Evolutionary conservation across 495 filamentous ascomycete species (phyloP).

Genomic region (Thermochaetoides thermophila): DNA sequence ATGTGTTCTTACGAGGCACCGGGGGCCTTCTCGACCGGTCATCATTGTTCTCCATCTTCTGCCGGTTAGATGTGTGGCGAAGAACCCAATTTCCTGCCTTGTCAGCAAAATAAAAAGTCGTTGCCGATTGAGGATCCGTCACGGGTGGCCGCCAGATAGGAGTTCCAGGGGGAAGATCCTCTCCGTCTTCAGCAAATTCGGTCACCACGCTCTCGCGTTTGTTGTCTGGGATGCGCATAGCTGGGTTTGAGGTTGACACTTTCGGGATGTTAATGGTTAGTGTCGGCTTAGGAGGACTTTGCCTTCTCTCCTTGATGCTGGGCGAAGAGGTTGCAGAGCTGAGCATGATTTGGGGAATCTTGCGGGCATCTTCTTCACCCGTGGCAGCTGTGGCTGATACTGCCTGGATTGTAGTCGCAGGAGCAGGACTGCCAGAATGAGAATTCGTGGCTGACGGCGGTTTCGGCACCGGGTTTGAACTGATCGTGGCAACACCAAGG

Average conservation of each 20-base stretch:
- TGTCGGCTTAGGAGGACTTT: slow-evolving; percentile 16
- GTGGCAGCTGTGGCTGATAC: neutral
- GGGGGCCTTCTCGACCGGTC: slow-evolving; percentile 5
- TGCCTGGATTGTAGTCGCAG: neutral
- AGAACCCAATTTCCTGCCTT: slow-evolving; percentile 33
- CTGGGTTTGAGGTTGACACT: slow-evolving; percentile 1
- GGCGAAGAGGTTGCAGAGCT: slow-evolving; percentile 7
- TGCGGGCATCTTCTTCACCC: neutral
- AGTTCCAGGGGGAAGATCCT: slow-evolving; percentile 16
- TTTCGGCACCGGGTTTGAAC: neutral
- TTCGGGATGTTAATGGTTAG: slow-evolving; percentile 21
- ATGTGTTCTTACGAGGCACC: too few species aligned
- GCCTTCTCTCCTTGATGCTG: too few species aligned
- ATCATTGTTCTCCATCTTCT: too few species aligned
- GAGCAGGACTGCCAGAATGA: neutral
- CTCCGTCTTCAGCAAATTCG: slow-evolving; percentile 34
- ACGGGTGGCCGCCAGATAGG: slow-evolving; percentile 28
- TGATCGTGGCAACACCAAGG: slow-evolving; percentile 21
- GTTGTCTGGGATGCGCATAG: slow-evolving; percentile 5
- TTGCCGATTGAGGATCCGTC: slow-evolving; percentile 22
- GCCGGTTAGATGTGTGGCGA: slow-evolving; percentile 10
- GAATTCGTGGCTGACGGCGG: neutral
- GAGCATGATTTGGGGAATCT: slow-evolving; percentile 1
- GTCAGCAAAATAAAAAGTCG: slow-evolving; percentile 27
- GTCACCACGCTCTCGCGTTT: slow-evolving; percentile 27